Evolutionary conservation across 2,329 filamentous ascomycete genomes (phyloP).

Genomic region (Atkinsonella hypoxylon): DNA sequence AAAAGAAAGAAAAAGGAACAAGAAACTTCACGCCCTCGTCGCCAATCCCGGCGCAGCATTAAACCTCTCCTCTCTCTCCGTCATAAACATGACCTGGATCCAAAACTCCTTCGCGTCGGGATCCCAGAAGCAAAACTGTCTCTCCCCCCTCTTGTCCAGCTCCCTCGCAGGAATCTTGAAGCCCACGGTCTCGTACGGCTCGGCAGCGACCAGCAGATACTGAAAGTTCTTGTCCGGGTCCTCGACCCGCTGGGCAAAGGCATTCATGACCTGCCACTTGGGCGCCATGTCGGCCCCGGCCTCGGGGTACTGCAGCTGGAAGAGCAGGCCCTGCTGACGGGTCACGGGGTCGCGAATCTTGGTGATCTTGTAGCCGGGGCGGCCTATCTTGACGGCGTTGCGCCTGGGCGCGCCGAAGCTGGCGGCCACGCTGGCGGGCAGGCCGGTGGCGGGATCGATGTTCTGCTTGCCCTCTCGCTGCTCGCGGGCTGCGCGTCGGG

Average conservation of each 20-base stretch:
- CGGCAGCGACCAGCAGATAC: conserved; percentile 87
- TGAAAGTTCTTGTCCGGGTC: conserved; percentile 90
- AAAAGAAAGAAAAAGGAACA: too few species aligned
- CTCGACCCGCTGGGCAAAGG: conserved; percentile 90
- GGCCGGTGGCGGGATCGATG: conserved; percentile 53
- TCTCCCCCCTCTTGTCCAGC: conserved; percentile 77
- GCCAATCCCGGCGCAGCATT: conserved; percentile 51
- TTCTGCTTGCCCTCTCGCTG: conserved; percentile 73
- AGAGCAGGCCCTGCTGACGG: conserved; percentile 80
- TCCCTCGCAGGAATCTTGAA: conserved; percentile 94
- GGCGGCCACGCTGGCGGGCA: conserved; percentile 64
- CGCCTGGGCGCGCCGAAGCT: conserved; percentile 61
- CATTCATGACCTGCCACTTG: conserved; percentile 92
- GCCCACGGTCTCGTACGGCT: conserved; percentile 94
- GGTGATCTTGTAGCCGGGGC: conserved; percentile 95
- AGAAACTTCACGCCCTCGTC: conserved; percentile 29
- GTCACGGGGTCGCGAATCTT: conserved; percentile 87
- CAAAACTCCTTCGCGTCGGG: conserved; percentile 93
- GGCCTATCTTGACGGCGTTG: conserved; percentile 87
- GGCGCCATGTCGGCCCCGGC: conserved; percentile 65
- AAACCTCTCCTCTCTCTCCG: conserved; percentile 87
- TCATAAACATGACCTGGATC: conserved; percentile 97
- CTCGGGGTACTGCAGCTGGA: conserved; percentile 92
- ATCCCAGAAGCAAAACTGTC: conserved; percentile 93
- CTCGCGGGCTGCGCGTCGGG: conserved; percentile 88